Percentiles rank a stretch among this genome's conserved stretches.
Conservation (phyloP, 352 stramenopile genomes). For the Chrysophaeum taylorii region DNA sequence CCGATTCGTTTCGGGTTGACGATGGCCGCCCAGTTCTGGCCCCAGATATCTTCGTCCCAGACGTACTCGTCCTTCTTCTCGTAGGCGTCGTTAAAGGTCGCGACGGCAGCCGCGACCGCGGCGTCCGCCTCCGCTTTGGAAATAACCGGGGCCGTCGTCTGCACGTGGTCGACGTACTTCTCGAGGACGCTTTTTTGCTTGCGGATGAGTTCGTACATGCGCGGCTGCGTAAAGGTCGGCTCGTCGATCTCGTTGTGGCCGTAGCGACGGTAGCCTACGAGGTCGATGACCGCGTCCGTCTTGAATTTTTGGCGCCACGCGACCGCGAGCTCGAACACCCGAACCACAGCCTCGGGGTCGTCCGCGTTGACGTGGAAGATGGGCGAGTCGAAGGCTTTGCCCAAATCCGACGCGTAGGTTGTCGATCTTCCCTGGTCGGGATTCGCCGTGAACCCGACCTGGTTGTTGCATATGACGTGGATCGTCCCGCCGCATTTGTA, state of each 20-base stretch:
- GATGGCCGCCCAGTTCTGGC: conserved; percentile 2
- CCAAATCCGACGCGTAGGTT: conserved; percentile 93
- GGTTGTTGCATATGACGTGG: conserved; percentile 98
- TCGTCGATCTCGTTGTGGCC: conserved; percentile 99
- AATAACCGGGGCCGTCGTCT: background rate
- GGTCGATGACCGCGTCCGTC: conserved; percentile 93
- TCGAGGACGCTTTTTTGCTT: conserved; percentile 78
- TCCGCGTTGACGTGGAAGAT: conserved; percentile 91
- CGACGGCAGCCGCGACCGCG: conserved; percentile 65
- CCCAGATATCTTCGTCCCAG: conserved; percentile 49
- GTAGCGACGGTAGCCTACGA: conserved; percentile 95
- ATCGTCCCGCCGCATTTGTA: conserved; percentile 94
- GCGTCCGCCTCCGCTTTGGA: conserved; percentile 73
- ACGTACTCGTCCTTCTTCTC: conserved; percentile 80
- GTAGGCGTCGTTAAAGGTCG: conserved; percentile 77
- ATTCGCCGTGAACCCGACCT: conserved; percentile 94
- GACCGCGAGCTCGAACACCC: conserved; percentile 73
- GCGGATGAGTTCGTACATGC: conserved; percentile 89
- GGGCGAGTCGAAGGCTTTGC: conserved; percentile 86
- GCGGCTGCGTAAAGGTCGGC: conserved; percentile 93
- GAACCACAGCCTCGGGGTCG: conserved; percentile 81
- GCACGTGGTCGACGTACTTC: conserved; percentile 53
- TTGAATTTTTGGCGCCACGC: conserved; percentile 79
- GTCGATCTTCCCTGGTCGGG: conserved; percentile 89
- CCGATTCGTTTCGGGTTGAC: background rate